These are phyloP conservation scores for Alternaria sp. DNA, from an alignment of 2,329 filamentous ascomycete species.

Conservation along the genomic window DNA sequence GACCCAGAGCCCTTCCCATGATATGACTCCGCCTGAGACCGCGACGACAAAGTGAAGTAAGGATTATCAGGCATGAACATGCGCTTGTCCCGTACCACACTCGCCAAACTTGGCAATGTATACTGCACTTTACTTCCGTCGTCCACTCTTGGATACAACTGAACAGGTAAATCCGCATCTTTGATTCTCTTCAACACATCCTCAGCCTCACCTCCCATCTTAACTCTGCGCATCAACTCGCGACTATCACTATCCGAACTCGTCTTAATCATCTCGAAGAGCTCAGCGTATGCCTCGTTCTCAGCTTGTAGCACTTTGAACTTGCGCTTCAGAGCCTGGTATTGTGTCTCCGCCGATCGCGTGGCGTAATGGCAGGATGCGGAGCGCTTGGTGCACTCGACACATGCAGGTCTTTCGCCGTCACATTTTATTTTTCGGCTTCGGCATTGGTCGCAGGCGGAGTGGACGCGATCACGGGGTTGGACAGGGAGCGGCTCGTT, in stretches of 20 bases:
- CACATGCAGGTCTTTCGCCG: slow-evolving; percentile 10
- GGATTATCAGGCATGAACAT: slow-evolving; percentile 1
- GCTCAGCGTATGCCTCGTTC: slow-evolving; percentile 23
- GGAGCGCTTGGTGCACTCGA: slow-evolving; percentile 14
- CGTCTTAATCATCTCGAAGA: slow-evolving; percentile 21
- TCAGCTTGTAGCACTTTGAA: slow-evolving; percentile 18
- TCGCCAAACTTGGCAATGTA: neutral
- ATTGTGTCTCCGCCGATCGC: slow-evolving; percentile 8
- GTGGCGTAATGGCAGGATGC: slow-evolving; percentile 16
- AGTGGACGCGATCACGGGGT: slow-evolving; percentile 15
- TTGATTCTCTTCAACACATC: slow-evolving; percentile 22
- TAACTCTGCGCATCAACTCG: slow-evolving; percentile 25
- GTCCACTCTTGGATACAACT: slow-evolving; percentile 9
- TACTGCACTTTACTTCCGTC: slow-evolving; percentile 9
- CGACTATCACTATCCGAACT: slow-evolving; percentile 19
- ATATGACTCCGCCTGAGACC: neutral
- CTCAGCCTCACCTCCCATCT: slow-evolving; percentile 19
- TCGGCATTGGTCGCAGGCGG: slow-evolving; percentile 19
- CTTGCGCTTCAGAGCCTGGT: slow-evolving; percentile 25
- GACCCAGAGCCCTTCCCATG: neutral
- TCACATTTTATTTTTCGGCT: slow-evolving; percentile 19
- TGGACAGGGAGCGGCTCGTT: slow-evolving; percentile 7
- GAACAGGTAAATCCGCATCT: slow-evolving; percentile 25
- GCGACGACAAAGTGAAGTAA: neutral
- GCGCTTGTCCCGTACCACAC: neutral